Percentiles rank a stretch among this genome's conserved stretches.
Conservation (phyloP, 2,329 filamentous ascomycete genomes). For the Hypoxylon sp. region DNA sequence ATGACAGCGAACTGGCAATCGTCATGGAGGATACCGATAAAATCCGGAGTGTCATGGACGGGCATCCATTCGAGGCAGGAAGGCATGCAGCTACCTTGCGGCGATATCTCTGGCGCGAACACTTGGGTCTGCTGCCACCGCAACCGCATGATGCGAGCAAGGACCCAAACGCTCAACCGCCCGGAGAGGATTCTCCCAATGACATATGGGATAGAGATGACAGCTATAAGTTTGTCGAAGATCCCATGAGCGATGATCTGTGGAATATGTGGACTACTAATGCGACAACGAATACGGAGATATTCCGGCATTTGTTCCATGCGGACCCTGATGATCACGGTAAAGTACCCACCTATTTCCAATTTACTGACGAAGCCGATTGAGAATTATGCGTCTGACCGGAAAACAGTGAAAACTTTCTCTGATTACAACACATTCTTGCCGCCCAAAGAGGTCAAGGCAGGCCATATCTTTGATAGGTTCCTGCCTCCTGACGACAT, state of each 20-base stretch:
- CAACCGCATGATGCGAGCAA: constrained; percentile 77
- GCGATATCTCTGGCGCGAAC: constrained; percentile 89
- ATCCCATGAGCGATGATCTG: constrained; percentile 77
- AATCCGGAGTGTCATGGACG: constrained; percentile 82
- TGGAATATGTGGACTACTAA: constrained; percentile 78
- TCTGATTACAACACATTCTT: constrained; percentile 89
- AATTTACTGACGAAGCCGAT: neutral
- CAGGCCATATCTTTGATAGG: constrained; percentile 89
- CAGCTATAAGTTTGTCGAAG: constrained; percentile 75
- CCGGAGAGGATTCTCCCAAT: constrained; percentile 75
- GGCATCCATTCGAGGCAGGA: constrained; percentile 81
- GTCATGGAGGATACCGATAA: constrained; percentile 87
- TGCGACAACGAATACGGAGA: constrained; percentile 78
- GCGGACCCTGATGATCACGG: constrained; percentile 90
- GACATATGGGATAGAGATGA: constrained; percentile 73
- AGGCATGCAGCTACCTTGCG: constrained; percentile 86
- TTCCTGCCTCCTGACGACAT: constrained; percentile 82
- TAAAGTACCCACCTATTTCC: constrained; percentile 56
- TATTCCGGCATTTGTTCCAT: constrained; percentile 86
- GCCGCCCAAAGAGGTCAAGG: constrained; percentile 77
- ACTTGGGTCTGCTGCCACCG: constrained; percentile 83
- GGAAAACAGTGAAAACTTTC: constrained; percentile 81
- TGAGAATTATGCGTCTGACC: constrained; percentile 19
- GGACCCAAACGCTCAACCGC: constrained; percentile 82
- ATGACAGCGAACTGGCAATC: constrained; percentile 92